These are phyloP conservation scores for Yamadazyma blattariae DNA, from an alignment of 1,139 yeast genomes.

Conservation along the genomic window DNA sequence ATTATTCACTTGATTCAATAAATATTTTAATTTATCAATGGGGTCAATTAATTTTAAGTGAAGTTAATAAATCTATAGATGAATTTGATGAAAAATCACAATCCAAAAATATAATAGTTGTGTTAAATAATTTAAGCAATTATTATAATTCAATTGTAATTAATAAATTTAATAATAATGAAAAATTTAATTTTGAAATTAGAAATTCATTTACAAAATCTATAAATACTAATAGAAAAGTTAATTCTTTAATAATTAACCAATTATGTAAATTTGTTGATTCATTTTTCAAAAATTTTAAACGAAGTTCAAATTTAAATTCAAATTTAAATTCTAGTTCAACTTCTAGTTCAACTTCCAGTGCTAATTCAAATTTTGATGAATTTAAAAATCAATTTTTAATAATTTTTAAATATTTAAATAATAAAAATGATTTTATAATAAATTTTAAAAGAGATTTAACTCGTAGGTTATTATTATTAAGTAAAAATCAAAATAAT, in stretches of 20 bases:
- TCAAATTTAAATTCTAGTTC: too few relatives aligned
- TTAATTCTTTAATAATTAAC: slow-evolving; percentile 18
- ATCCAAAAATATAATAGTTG: slow-evolving; percentile 8
- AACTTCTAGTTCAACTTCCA: too few relatives aligned
- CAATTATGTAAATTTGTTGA: slow-evolving; percentile 39
- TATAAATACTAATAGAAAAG: slow-evolving; percentile 18
- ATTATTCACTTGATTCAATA: slow-evolving; percentile 19
- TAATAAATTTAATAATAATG: slow-evolving; percentile 13
- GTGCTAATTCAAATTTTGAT: slow-evolving; percentile 10
- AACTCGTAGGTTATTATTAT: slow-evolving; percentile 34
- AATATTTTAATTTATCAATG: slow-evolving; percentile 20
- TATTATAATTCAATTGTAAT: slow-evolving; percentile 12
- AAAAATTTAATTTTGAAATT: slow-evolving; percentile 27
- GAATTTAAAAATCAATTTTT: slow-evolving; percentile 22
- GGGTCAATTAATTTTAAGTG: slow-evolving; percentile 16
- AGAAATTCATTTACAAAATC: slow-evolving; percentile 25
- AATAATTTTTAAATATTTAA: slow-evolving; percentile 31
- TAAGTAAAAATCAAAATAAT: slow-evolving; percentile 18
- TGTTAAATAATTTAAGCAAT: slow-evolving; percentile 11
- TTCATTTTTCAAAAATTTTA: slow-evolving; percentile 19
- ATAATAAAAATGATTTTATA: slow-evolving; percentile 34
- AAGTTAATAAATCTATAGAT: slow-evolving; percentile 8
- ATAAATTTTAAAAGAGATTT: slow-evolving; percentile 32
- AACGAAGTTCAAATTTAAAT: too few relatives aligned
- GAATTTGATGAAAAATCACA: slow-evolving; percentile 2